Evolutionary conservation across 306 rosid species (phyloP).

Genomic region (Prunus kanzakura): DNA sequence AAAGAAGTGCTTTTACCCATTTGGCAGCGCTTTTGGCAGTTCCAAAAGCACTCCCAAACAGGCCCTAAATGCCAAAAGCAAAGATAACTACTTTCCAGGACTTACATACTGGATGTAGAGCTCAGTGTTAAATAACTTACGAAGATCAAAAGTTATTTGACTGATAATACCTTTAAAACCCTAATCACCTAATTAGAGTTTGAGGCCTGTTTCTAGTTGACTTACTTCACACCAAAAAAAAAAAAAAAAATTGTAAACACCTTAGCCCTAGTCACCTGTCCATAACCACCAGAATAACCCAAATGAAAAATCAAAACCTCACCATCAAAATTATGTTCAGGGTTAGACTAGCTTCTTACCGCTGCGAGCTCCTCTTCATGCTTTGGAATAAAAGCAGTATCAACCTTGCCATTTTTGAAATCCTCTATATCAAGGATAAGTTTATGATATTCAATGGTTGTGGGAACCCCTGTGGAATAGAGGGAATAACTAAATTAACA

Average conservation of each 20-base stretch:
- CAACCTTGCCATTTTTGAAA: conserved; percentile 87
- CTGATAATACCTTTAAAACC: not conserved
- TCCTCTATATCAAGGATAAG: conserved; percentile 95
- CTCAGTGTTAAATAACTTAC: not conserved
- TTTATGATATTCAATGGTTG: conserved; percentile 96
- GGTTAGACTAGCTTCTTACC: conserved; percentile 42
- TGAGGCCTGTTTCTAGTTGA: not conserved
- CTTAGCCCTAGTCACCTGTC: no score
- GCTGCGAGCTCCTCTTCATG: conserved; percentile 79
- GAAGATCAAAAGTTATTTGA: not conserved
- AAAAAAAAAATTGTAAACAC: not conserved
- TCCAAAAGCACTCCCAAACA: no score
- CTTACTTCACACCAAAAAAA: not conserved
- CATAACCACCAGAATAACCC: not conserved
- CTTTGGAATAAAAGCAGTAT: conserved; percentile 95
- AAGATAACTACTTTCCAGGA: not conserved
- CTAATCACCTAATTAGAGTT: not conserved
- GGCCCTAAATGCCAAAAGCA: not conserved
- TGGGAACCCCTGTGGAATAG: conserved; percentile 79
- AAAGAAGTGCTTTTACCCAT: no score
- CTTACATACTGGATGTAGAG: not conserved
- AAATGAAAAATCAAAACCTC: not conserved
- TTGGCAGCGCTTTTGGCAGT: no score
- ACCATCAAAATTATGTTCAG: not conserved
- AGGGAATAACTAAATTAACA: not conserved